These are phyloP conservation scores for Agrocybe praecox DNA, from an alignment of 768 basidiomycete species.

Conservation along the genomic window DNA sequence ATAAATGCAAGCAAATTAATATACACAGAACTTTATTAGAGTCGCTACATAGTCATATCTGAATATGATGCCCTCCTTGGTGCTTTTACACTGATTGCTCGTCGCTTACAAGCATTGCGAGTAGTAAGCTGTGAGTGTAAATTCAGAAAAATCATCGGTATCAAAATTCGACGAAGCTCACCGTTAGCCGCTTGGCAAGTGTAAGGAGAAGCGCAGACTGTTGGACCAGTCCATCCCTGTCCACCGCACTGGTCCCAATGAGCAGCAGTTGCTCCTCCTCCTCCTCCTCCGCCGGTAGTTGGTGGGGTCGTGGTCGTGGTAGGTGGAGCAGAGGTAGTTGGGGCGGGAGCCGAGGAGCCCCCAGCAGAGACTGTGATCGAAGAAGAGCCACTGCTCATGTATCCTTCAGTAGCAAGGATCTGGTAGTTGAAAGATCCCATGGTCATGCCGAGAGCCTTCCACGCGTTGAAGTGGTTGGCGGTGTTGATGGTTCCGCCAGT, in stretches of 20 bases:
- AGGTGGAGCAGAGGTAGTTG: neutral
- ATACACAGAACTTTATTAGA: neutral
- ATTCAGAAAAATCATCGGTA: neutral
- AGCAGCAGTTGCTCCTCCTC: neutral
- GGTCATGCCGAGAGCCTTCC: constrained; percentile 35
- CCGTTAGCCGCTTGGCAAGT: neutral
- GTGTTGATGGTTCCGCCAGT: constrained; percentile 30
- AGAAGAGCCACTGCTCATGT: constrained; percentile 34
- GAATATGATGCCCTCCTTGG: neutral
- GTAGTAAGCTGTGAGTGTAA: neutral
- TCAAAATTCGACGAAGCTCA: neutral
- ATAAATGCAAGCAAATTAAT: neutral
- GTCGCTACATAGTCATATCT: neutral
- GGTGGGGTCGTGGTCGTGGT: constrained; percentile 1
- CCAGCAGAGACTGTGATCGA: constrained; percentile 10
- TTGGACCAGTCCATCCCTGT: neutral
- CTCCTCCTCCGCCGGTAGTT: neutral
- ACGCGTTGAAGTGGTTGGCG: constrained; percentile 43
- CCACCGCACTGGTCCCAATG: constrained; percentile 2
- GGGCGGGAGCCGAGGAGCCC: neutral
- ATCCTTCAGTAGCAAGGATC: constrained; percentile 45
- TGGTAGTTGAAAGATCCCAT: constrained; percentile 44
- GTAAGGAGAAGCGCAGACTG: neutral
- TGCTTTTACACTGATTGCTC: neutral
- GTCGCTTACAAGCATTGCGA: neutral